These are phyloP conservation scores for Termitomyces eurrhizus DNA, from an alignment of 768 basidiomycete genomes.

Conservation along the genomic window DNA sequence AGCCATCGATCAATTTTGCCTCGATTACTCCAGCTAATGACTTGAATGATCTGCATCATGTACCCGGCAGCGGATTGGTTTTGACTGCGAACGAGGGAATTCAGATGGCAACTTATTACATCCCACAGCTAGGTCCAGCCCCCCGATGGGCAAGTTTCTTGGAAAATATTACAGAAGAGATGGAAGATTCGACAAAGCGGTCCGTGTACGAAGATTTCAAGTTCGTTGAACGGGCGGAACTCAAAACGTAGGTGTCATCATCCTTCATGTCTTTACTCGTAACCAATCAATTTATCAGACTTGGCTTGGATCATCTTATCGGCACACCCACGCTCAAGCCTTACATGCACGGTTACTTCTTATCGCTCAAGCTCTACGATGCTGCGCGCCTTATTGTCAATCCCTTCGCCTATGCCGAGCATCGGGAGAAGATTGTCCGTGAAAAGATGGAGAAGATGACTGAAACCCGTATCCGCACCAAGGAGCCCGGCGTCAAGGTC, in stretches of 20 bases:
- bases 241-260: conserved; percentile 62
- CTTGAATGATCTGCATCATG: conserved; percentile 86
- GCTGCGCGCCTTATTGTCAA: conserved; percentile 94
- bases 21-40: conserved; percentile 90
- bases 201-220: conserved; percentile 96
- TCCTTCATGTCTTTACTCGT: neutral
- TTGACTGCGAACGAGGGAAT: conserved; percentile 97
- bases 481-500: conserved; percentile 64
- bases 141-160: conserved; percentile 97
- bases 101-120: conserved; percentile 90
- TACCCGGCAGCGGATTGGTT: conserved; percentile 85
- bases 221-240: conserved; percentile 85
- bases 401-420: conserved; percentile 93
- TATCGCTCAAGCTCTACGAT: conserved; percentile 93
- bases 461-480: conserved; percentile 85
- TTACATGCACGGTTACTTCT: conserved; percentile 99
- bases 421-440: conserved; percentile 82
- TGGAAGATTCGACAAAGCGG: conserved; percentile 83
- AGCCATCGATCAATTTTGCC: conserved; percentile 85
- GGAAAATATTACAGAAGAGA: conserved; percentile 97
- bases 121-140: conserved; percentile 94
- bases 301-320: conserved; percentile 92
- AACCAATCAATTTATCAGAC: conserved; percentile 38
- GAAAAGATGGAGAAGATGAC: conserved; percentile 93
- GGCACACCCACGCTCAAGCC: conserved; percentile 96